phyloP scores from a whole-genome alignment of 2,329 filamentous ascomycete species.

The Dothideomycetes sp. region DNA sequence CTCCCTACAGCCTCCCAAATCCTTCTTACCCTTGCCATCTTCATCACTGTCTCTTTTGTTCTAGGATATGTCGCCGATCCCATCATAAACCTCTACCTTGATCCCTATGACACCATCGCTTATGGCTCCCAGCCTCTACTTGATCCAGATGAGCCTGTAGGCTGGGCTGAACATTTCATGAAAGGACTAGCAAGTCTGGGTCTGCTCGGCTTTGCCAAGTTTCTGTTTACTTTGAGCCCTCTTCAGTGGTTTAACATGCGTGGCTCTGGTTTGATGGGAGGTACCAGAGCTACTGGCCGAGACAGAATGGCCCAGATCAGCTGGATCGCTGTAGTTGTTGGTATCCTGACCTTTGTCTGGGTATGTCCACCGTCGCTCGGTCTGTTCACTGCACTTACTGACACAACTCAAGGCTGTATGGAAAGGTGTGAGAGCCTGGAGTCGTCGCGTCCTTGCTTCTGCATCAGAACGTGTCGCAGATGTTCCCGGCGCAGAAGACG shows the following conservation, averaged over 20 bases:
- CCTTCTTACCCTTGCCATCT: constrained; percentile 60
- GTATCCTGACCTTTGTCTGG: constrained; percentile 68
- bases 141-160: constrained; percentile 41
- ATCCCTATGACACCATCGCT: constrained; percentile 48
- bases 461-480: constrained; percentile 76
- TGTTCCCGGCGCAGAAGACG: constrained; percentile 57
- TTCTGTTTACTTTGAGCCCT: constrained; percentile 62
- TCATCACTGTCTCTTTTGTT: constrained; percentile 64
- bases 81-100: constrained; percentile 79
- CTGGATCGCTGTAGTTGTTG: constrained; percentile 69
- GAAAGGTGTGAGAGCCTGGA: constrained; percentile 69
- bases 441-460: constrained; percentile 61
- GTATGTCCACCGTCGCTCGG: constrained; percentile 41
- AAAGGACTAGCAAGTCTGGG: constrained; percentile 90
- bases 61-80: constrained; percentile 90
- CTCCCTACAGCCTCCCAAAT: constrained; percentile 51
- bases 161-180: constrained; percentile 75
- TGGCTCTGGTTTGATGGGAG: constrained; percentile 46
- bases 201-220: constrained; percentile 75
- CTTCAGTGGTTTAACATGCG: constrained; percentile 72
- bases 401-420: constrained; percentile 55
- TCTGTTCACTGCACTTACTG: constrained; percentile 18
- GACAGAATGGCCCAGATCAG: constrained; percentile 71
- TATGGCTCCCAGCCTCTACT: constrained; percentile 15
- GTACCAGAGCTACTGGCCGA: constrained; percentile 56